phyloP scores from a whole-genome alignment of 1,139 yeast genomes.

The Torulaspora globosa region DNA sequence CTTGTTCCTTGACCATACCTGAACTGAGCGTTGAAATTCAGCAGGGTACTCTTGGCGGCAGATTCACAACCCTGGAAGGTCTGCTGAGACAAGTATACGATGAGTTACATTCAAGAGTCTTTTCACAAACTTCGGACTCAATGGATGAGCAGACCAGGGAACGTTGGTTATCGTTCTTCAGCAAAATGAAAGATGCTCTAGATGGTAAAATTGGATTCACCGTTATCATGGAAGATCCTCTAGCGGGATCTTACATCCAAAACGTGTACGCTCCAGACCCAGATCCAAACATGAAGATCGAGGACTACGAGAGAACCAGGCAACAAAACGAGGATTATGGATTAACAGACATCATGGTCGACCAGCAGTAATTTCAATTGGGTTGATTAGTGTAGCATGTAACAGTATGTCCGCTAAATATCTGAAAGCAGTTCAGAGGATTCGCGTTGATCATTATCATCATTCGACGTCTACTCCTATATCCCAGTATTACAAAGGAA shows the following conservation, averaged over 20 bases:
- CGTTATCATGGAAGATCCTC: slow-evolving; percentile 84
- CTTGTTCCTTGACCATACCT: slow-evolving; percentile 81
- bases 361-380: slow-evolving; percentile 5
- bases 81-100: slow-evolving; percentile 81
- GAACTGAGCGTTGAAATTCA: slow-evolving; percentile 87
- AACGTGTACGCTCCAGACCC: slow-evolving; percentile 97
- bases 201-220: slow-evolving; percentile 84
- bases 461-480: background rate
- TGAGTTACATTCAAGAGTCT: slow-evolving; percentile 81
- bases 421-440: background rate
- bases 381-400: background rate
- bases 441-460: background rate
- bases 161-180: slow-evolving; percentile 80
- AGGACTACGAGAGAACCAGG: slow-evolving; percentile 81
- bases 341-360: slow-evolving; percentile 66
- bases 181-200: slow-evolving; percentile 70
- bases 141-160: slow-evolving; percentile 74
- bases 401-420: background rate
- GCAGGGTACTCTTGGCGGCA: slow-evolving; percentile 96
- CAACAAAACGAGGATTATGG: slow-evolving; percentile 93
- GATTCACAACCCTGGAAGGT: slow-evolving; percentile 97
- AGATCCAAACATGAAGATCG: slow-evolving; percentile 92
- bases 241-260: slow-evolving; percentile 92
- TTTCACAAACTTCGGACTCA: slow-evolving; percentile 82
- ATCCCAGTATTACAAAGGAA: background rate